Evolutionary conservation across 1,139 yeast genomes (phyloP), one percentile per base, ranked within the genome.

Genomic region (Eremothecium coryli): DNA sequence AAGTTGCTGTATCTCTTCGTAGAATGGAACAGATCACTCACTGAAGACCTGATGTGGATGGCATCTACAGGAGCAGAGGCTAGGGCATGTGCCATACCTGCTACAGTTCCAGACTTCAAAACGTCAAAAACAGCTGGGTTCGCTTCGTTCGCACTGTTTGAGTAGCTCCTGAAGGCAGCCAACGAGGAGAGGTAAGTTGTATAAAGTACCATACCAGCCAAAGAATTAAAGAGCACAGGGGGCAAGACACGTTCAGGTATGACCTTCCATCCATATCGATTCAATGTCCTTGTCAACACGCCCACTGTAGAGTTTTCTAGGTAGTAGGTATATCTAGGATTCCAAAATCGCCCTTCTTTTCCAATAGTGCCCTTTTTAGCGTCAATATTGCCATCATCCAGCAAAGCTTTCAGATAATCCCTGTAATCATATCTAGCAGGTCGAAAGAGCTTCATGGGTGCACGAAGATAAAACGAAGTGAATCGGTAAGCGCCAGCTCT

Each of bases 41-140:
- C 80, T 2, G 77, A 68, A 51, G 86, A 82, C 46, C 96, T 66
- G 1, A 94, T 75, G 49, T 81, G 82, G 5, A 88, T 76, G 6
- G 96, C 95, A 58, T 88, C 96, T 3, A 88, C 70, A 0, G 97
- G 97, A 2, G 96, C 93, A 1, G 95, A 95, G 1, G 86, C 90
- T n/a, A 84, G 61, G 12, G 94, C 81, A 49, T 90, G 95, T 10
- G 76, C 74, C 0, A 78, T 74, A 1, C 96, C 96, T 0, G 96
- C 96, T 0, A 82, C 47, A 39, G 78, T 76, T 0, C 97, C 97
- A 0, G 95, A 85, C 36, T 73, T 59, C 63, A 85, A 73, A 0
- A 93, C 76, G 49, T 81, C 86, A 38, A 52, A 44, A 6, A 69
- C 62, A 4, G 22, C 22, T 4, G 30, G 22, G 10, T 13, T 12